Conservation (phyloP, 345 rosid genomes). For the Viola odorata region DNA sequence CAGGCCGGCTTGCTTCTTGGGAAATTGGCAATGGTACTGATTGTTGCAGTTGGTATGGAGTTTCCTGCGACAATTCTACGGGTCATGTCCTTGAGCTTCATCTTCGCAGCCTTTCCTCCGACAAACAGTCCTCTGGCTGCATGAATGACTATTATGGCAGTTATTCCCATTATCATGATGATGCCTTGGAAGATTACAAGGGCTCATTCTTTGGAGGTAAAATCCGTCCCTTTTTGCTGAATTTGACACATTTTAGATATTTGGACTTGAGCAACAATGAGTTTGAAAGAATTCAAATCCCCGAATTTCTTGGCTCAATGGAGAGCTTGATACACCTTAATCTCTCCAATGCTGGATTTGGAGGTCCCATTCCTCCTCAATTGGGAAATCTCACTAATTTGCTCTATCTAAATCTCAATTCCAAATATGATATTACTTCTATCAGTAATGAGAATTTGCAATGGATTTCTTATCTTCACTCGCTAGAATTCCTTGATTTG, state of each 20-base stretch:
- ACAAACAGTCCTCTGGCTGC: too few species aligned
- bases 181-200: too few species aligned
- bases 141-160: too few species aligned
- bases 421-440: too few species aligned
- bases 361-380: not conserved
- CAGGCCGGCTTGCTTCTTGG: not conserved
- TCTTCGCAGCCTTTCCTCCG: too few species aligned
- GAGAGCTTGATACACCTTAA: not conserved
- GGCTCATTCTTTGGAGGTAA: not conserved
- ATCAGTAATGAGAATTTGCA: not conserved
- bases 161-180: too few species aligned
- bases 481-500: not conserved
- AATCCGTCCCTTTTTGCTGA: conserved; percentile 6
- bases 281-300: not conserved
- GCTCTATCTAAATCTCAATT: not conserved
- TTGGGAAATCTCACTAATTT: not conserved
- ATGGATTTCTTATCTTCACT: too few species aligned
- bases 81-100: not conserved
- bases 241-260: conserved; percentile 3
- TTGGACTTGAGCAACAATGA: conserved; percentile 5
- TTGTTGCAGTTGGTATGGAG: not conserved
- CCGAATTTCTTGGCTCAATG: not conserved
- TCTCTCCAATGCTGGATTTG: not conserved
- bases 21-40: not conserved
- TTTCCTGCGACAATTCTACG: not conserved